A percentile compares a stretch with the other conserved stretches of the same genome.
Conservation (phyloP, 805 yeast species). For the Blastobotrys peoriensis region DNA sequence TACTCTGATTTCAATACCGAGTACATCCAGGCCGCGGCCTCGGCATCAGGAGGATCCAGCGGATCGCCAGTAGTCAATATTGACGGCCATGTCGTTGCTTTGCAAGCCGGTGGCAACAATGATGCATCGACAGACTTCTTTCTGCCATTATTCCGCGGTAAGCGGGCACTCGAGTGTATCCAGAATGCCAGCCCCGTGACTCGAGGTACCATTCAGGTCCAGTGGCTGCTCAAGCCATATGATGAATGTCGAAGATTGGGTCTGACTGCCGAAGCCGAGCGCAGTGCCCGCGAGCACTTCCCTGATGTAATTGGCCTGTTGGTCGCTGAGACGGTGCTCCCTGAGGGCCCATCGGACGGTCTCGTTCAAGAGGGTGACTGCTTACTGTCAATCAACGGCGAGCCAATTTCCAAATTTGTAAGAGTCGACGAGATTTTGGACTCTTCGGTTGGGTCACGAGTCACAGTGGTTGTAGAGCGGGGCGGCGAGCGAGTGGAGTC, state of each 20-base stretch:
- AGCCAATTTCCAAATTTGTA: conserved; percentile 60
- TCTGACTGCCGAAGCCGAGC: conserved; percentile 66
- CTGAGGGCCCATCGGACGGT: conserved; percentile 78
- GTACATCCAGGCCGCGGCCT: conserved; percentile 92
- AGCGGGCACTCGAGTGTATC: conserved; percentile 72
- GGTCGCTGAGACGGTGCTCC: conserved; percentile 75
- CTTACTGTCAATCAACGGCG: conserved; percentile 64
- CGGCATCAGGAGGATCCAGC: conserved; percentile 92
- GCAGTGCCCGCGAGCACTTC: conserved; percentile 56
- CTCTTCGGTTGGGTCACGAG: conserved; percentile 51
- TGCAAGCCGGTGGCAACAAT: conserved; percentile 90
- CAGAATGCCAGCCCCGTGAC: conserved; percentile 56
- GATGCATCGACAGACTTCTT: conserved; percentile 93
- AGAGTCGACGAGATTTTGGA: conserved; percentile 82
- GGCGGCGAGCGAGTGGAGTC: conserved; percentile 57
- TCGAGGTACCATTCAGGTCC: conserved; percentile 89
- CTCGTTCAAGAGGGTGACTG: conserved; percentile 80
- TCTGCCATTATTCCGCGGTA: conserved; percentile 75
- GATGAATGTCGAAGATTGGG: conserved; percentile 90
- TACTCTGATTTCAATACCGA: conserved; percentile 93
- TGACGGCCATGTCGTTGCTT: conserved; percentile 80
- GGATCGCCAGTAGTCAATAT: conserved; percentile 95
- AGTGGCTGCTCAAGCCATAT: conserved; percentile 79
- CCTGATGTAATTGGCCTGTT: conserved; percentile 75
- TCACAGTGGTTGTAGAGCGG: conserved; percentile 60